Base-by-base conservation (phyloP, 208 protist species). In the Crithidia brevicula region DNA sequence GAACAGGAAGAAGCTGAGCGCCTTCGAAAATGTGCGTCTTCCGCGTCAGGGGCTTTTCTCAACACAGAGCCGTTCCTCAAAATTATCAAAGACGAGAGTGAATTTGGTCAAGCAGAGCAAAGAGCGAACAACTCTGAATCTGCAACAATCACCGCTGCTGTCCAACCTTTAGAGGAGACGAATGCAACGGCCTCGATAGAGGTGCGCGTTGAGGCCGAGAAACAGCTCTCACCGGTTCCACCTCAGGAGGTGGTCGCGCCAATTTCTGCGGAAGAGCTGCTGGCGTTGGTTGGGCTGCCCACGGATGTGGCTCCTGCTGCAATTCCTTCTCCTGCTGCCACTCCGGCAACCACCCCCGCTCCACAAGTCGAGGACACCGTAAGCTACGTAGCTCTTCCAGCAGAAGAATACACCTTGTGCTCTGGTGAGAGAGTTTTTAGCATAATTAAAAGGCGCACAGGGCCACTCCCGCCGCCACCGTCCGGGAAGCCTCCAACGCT, bases 401-500 rank as follows among this genome's bases (percentile, higher is more conserved):
- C 88, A 13, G 88, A 94, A 58, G 88, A 91, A 61, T 94, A 94
- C 58, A 81, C 61, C 9, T 77, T 94, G 22, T 85, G 81, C 40
- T 82, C 70, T 34, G 88, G 88, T 28, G 81, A 84, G 61, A 77
- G 68, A 31, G 88, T 91, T 34, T 72, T 88, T 15, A 75, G 77
- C 53, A 61, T 64, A 20, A 67, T 93, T 20, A 93, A 91, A 57
- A 59, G 76, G 34, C 74, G 88, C 54, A 83, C 68, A 23, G 88
- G 88, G 9, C 88, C 85, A 3, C 34, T 89, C 58, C 88, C 88
- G 3, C 58, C 69, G 31, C 88, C 88, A 18, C 88, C 88, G 9
- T 82, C 88, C 1, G 84, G 85, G 34, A 85, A 70, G 22, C 82
- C 84, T 18, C 87, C 87, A 28, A 81, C 72, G 18, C 69, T 76